Percentiles rank a stretch among this genome's conserved stretches.
phyloP scores from a whole-genome alignment of 139 green algal genomes.

The Eudorina sp. region DNA sequence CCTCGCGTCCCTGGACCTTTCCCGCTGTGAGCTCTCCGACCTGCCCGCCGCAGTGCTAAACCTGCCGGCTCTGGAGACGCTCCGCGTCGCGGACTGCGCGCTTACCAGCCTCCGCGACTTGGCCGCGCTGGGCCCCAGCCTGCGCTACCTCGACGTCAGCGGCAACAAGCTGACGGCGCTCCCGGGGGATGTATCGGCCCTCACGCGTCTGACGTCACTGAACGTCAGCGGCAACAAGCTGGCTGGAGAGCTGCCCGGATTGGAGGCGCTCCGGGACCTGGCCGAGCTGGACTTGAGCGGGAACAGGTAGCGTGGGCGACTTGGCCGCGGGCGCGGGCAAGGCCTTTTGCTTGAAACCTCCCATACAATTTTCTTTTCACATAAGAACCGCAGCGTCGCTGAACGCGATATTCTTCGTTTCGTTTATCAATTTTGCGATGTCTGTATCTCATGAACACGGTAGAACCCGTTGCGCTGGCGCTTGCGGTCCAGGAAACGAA shows the following conservation, averaged over 20 bases:
- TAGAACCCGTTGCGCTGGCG: too few relatives aligned
- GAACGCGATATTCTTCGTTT: too few relatives aligned
- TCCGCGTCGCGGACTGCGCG: slow-evolving; percentile 3
- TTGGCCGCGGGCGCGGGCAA: too few relatives aligned
- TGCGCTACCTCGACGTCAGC: slow-evolving; percentile 14
- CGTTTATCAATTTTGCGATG: too few relatives aligned
- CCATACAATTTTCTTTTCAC: too few relatives aligned
- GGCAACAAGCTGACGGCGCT: slow-evolving; percentile 55
- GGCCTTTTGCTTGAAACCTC: too few relatives aligned
- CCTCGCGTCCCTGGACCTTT: slow-evolving; percentile 40
- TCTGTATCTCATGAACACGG: too few relatives aligned
- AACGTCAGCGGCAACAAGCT: slow-evolving; percentile 69
- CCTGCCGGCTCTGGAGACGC: neutral
- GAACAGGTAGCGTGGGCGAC: neutral
- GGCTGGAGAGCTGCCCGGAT: neutral
- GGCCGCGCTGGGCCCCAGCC: neutral
- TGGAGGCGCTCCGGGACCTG: neutral
- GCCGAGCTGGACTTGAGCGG: neutral
- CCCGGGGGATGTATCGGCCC: slow-evolving; percentile 58
- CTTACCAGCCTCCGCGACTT: neutral
- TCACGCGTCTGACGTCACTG: slow-evolving; percentile 59
- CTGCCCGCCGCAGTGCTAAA: neutral
- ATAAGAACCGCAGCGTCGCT: too few relatives aligned
- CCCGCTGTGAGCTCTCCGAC: neutral
- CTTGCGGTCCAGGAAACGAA: too few relatives aligned